Base-by-base conservation (phyloP, 495 filamentous ascomycete species). In the Penicillium silybi region DNA sequence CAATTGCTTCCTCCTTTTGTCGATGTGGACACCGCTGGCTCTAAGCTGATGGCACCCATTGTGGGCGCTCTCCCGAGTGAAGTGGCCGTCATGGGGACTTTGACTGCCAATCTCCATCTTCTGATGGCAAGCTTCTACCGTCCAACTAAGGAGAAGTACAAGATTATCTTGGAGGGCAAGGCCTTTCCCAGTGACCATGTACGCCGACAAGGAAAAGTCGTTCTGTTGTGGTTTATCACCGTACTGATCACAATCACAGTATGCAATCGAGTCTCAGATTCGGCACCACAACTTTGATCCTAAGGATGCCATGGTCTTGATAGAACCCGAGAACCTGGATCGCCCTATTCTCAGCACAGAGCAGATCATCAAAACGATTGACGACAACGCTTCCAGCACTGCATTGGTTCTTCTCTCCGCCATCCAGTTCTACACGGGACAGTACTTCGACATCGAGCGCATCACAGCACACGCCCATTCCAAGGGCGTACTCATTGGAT, bases 151-250 rank as follows among this genome's bases (percentile, higher is more conserved):
- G 82, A 85, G 20, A 80, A 81, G 51, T 89, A 88, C 58, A 96
- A 93, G 73, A 90, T 98, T 51, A 91, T 97, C 42, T 72, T 97
- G 17, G 93, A 98, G 75, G 85, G 82, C 58, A 95, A 93, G 67
- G 91, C 93, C 0, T 98, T 98, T 63, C 93, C 93, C 9, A 91
- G 86, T 67, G 93, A 98, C 73, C 89, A 96, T 71, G 83, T 85
- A 76, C 29, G 77, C 51, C 10, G 17, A 6, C 18, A 8, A 22
- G 16, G 2, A 3, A 11, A 4, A 16, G 10, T 16, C 16, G 2
- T 8, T 20, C 43, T 15, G 7, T 15, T 18, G 8, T 6, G 4
- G 17, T 23, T 25, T 7, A 17, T 19, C 3, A 46, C 10, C 13
- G 9, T 32, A 16, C n/a, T 25, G 11, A 40, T 48, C 61, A 35